Percentiles rank a stretch among this genome's conserved stretches.
These are phyloP conservation scores for Stephania japonica DNA, from an alignment of 164 flowering plant species.

Conservation along the genomic window DNA sequence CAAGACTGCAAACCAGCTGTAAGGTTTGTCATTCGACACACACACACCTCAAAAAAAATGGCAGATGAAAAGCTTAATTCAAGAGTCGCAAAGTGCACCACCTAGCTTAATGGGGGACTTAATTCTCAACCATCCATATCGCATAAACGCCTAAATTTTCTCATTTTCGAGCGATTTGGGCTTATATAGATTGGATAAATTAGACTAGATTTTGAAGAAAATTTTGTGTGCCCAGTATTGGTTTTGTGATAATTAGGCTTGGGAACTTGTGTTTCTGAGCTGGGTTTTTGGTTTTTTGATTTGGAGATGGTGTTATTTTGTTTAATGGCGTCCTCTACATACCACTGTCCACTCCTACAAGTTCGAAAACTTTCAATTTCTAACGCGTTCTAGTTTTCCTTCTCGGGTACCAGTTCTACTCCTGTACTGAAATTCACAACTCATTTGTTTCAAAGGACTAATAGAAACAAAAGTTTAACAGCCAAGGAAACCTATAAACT, in stretches of 20 bases:
- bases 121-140: not conserved
- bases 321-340: constrained; percentile 49
- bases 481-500: too few relatives aligned
- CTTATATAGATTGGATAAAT: not conserved
- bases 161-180: not conserved
- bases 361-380: too few relatives aligned
- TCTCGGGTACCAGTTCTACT: too few relatives aligned
- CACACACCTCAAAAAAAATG: too few relatives aligned
- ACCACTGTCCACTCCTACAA: constrained; percentile 32
- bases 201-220: not conserved
- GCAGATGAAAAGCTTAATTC: too few relatives aligned
- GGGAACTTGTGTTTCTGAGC: not conserved
- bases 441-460: too few relatives aligned
- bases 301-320: constrained; percentile 30
- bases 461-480: too few relatives aligned
- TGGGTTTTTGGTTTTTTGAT: not conserved
- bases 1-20: too few relatives aligned
- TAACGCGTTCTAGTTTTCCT: too few relatives aligned
- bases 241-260: not conserved
- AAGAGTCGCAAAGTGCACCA: too few relatives aligned
- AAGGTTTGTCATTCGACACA: too few relatives aligned
- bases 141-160: not conserved
- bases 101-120: not conserved
- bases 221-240: not conserved
- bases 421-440: too few relatives aligned